Percentiles rank a stretch among this genome's conserved stretches.
Conservation (phyloP, 1,139 yeast species). For the Kodamaea plutei region DNA sequence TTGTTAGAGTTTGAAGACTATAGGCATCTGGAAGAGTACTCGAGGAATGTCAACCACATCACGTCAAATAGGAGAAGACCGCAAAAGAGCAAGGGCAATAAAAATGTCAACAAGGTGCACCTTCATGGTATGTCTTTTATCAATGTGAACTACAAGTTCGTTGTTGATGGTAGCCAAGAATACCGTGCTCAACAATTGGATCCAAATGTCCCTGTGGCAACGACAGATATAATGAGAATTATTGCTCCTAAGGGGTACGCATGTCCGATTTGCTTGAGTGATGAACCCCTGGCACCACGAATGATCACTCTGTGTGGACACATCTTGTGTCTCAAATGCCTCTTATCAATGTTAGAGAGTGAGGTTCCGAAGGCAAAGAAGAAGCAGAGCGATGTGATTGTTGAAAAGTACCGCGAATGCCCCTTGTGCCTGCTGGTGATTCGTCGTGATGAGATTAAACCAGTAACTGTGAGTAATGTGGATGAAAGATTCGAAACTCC, state of each 20-base stretch:
- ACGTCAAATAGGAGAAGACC: constrained; percentile 1
- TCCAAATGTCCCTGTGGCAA: constrained; percentile 71
- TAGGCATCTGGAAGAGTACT: constrained; percentile 46
- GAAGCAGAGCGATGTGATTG: constrained; percentile 33
- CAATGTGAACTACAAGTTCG: constrained; percentile 80
- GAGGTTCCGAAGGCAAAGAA: constrained; percentile 42
- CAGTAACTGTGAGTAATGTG: constrained; percentile 58
- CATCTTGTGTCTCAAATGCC: constrained; percentile 78
- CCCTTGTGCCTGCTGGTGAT: constrained; percentile 79
- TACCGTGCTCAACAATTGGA: constrained; percentile 57
- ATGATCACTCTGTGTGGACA: constrained; percentile 94
- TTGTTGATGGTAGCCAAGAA: constrained; percentile 60
- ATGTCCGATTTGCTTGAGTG: constrained; percentile 90
- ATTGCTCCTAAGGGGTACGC: constrained; percentile 68
- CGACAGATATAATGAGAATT: constrained; percentile 62
- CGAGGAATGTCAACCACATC: constrained; percentile 7
- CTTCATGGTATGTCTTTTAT: constrained; percentile 71
- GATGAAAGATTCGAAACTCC: constrained; percentile 64
- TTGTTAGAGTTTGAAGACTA: constrained; percentile 58
- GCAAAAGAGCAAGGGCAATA: not conserved
- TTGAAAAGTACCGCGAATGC: constrained; percentile 64
- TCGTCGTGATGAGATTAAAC: constrained; percentile 54
- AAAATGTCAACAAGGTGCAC: constrained; percentile 23
- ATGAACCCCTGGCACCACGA: constrained; percentile 84
- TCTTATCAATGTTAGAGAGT: constrained; percentile 65